Conservation (phyloP, 2,329 filamentous ascomycete genomes). For the Chrysoporthe cubensis region DNA sequence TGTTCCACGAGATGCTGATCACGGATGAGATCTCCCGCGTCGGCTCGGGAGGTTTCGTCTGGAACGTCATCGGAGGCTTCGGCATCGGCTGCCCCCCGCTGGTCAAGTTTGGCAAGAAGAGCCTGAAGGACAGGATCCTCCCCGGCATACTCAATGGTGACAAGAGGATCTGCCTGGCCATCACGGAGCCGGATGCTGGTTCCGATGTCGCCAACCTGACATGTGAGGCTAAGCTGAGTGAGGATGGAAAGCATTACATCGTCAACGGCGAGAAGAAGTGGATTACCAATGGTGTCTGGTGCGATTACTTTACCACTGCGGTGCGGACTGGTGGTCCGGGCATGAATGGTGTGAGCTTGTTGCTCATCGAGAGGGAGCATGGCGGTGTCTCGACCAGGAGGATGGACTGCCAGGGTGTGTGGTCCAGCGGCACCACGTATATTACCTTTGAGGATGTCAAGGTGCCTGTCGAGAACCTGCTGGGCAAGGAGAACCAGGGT, state of each 20-base stretch:
- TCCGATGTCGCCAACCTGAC: constrained; percentile 94
- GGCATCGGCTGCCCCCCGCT: constrained; percentile 92
- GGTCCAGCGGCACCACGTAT: constrained; percentile 94
- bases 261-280: constrained; percentile 99
- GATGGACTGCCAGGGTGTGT: constrained; percentile 99
- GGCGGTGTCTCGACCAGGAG: constrained; percentile 89
- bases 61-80: constrained; percentile 96
- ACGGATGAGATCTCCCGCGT: constrained; percentile 92
- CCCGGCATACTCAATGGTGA: constrained; percentile 88
- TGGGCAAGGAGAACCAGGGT: constrained; percentile 97
- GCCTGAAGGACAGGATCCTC: constrained; percentile 82
- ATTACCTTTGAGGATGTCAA: constrained; percentile 99
- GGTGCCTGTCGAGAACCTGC: constrained; percentile 97
- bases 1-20: constrained; percentile 96
- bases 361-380: constrained; percentile 85
- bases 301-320: constrained; percentile 96
- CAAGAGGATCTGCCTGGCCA: constrained; percentile 96
- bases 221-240: constrained; percentile 91
- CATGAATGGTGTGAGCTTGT: constrained; percentile 89
- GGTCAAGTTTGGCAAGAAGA: constrained; percentile 88
- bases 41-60: constrained; percentile 90
- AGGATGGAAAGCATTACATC: constrained; percentile 98
- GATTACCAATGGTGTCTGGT: constrained; percentile 98
- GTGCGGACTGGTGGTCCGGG: constrained; percentile 86
- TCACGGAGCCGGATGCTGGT: constrained; percentile 95